These are phyloP conservation scores for Nymphaea colorata DNA, from an alignment of 164 flowering plant species.

Conservation along the genomic window DNA sequence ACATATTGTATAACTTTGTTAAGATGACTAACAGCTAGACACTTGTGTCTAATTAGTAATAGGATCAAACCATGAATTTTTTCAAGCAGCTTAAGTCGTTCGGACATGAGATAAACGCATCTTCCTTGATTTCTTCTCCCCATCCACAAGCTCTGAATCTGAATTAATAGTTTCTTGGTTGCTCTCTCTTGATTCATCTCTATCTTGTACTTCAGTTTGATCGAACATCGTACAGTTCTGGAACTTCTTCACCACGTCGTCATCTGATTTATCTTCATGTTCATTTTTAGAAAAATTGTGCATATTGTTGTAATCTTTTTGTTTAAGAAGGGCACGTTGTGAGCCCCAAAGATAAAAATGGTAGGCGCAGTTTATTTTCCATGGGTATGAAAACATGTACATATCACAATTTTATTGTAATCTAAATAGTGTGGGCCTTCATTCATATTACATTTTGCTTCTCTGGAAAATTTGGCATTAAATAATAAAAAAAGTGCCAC, in stretches of 20 bases:
- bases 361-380: no score
- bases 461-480: no score
- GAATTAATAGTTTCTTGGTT: no score
- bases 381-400: no score
- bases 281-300: no score
- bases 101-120: slow-evolving; percentile 14
- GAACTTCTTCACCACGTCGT: background rate
- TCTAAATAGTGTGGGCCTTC: no score
- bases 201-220: background rate
- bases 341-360: no score
- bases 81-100: slow-evolving; percentile 68
- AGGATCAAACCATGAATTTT: slow-evolving; percentile 54
- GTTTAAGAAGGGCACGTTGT: no score
- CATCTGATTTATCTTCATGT: background rate
- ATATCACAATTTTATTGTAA: no score
- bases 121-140: background rate
- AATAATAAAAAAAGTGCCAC: no score
- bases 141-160: background rate
- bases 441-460: no score
- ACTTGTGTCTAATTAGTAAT: slow-evolving; percentile 56
- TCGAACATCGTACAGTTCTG: background rate
- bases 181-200: background rate
- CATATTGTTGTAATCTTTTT: no score
- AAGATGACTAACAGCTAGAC: slow-evolving; percentile 70
- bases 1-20: slow-evolving; percentile 64